Conservation (phyloP, 345 rosid genomes). For the Ceriops zippeliana region DNA sequence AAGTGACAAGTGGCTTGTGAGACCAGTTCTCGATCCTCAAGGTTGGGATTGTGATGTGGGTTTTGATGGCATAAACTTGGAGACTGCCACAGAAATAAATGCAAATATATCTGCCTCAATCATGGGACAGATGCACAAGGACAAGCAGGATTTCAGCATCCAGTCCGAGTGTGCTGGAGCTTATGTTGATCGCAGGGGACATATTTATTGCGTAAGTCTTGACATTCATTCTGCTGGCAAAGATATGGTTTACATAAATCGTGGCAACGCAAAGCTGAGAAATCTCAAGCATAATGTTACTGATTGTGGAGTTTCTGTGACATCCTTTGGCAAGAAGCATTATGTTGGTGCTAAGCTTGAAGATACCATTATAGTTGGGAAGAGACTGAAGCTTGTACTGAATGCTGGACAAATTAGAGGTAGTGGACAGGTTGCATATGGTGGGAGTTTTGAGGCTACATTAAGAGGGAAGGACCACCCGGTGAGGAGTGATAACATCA, state of each 20-base stretch:
- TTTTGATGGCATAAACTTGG: slow-evolving; percentile 81
- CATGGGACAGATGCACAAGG: slow-evolving; percentile 71
- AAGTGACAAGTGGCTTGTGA: slow-evolving; percentile 54
- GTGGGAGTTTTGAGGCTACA: slow-evolving; percentile 69
- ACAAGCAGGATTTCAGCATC: slow-evolving; percentile 68
- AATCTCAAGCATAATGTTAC: slow-evolving; percentile 56
- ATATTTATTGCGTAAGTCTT: slow-evolving; percentile 52
- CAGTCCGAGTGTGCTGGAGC: slow-evolving; percentile 71
- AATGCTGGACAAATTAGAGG: slow-evolving; percentile 70
- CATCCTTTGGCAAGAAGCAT: slow-evolving; percentile 56
- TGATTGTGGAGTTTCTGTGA: slow-evolving; percentile 60
- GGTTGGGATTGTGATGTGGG: slow-evolving; percentile 98
- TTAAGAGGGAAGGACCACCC: slow-evolving; percentile 83
- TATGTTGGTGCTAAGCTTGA: slow-evolving; percentile 74
- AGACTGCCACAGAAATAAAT: slow-evolving; percentile 53
- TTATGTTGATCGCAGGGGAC: slow-evolving; percentile 47
- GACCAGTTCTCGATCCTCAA: slow-evolving; percentile 88
- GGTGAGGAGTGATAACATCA: slow-evolving; percentile 50
- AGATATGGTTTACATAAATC: slow-evolving; percentile 62
- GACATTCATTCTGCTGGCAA: slow-evolving; percentile 78
- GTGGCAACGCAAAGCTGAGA: slow-evolving; percentile 54
- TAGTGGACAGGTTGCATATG: slow-evolving; percentile 57
- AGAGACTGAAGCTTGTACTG: slow-evolving; percentile 56
- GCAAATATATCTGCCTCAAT: slow-evolving; percentile 51
- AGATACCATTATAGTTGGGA: slow-evolving; percentile 65